Evolutionary conservation across 805 yeast species (phyloP).

Genomic region (Hagleromyces aurorensis): DNA sequence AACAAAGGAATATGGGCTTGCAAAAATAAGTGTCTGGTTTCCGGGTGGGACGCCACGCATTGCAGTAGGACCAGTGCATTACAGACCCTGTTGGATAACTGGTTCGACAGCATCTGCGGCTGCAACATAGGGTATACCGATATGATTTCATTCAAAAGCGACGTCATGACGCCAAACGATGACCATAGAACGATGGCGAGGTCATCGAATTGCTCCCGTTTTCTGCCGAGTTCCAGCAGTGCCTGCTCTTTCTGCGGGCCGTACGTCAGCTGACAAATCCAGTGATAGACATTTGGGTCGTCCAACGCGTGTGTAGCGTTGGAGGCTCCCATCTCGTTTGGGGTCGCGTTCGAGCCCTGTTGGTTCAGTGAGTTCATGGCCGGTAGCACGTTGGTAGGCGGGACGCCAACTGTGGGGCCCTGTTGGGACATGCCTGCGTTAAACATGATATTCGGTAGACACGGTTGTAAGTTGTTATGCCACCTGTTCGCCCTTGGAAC

Average conservation of each 20-base stretch:
- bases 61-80: constrained; percentile 91
- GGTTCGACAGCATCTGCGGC: constrained; percentile 78
- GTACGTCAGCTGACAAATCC: constrained; percentile 84
- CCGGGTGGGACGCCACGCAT: constrained; percentile 93
- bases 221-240: constrained; percentile 81
- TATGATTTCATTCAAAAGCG: constrained; percentile 79
- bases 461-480: no score
- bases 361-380: constrained; percentile 1
- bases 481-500: no score
- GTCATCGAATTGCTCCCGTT: constrained; percentile 91
- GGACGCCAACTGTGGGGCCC: no score
- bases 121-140: constrained; percentile 82
- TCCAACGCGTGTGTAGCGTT: constrained; percentile 40
- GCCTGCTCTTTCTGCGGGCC: constrained; percentile 94
- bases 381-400: no score
- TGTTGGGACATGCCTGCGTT: no score
- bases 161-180: constrained; percentile 94
- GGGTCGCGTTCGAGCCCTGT: constrained; percentile 1
- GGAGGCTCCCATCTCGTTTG: constrained; percentile 2
- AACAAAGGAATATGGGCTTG: constrained; percentile 90
- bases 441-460: no score
- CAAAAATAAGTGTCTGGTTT: constrained; percentile 76
- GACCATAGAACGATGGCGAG: constrained; percentile 91
- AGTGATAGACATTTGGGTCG: constrained; percentile 77
- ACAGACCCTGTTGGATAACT: constrained; percentile 89